Base-by-base conservation (phyloP, 2,329 filamentous ascomycete species). In the Calycina herbarum region DNA sequence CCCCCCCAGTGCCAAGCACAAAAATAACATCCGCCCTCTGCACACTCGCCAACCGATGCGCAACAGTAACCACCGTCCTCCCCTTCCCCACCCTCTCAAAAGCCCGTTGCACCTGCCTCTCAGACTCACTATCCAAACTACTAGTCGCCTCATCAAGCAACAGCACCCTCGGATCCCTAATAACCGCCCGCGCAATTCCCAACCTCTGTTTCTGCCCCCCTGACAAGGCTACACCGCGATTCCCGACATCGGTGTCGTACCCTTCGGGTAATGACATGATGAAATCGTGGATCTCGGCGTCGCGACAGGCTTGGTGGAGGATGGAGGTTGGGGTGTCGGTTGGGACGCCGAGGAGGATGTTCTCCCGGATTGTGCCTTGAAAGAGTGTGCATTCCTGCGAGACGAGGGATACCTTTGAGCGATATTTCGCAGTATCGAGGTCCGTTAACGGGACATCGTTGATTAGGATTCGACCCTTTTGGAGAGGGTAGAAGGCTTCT, bases 21-120 rank as follows among this genome's bases (percentile, higher is more conserved):
- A 73, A 74, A 62, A 74, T 73, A 8, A 73, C 66, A 67, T 74
- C 72, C 1, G 91, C 90, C 70, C 93, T 89, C 76, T 91, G 90
- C 24, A 94, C 87, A 13, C 90, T 94, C 0, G 89, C 89, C 59
- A 94, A 80, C 15, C 91, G 82, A 75, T 94, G 92, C 1, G 92
- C 92, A 11, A 95, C 90, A 2, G 90, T 90, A 2, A 95, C 81
- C 71, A 91, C 93, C 1, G 92, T 88, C 67, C 91, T 91, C 2
- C 84, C 85, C 68, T 82, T 81, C 3, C 82, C 82, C 0, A 86
- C 87, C 54, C 81, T 81, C 79, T 92, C 88, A 73, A 94, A 86
- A 0, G 90, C 89, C 0, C 80, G 81, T 76, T 94, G 85, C 1
- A 88, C 82, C 3, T 84, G 74, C 51, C 84, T 81, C 73, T 88